These are phyloP conservation scores for Ustilago cynodontis DNA, from an alignment of 1,284 basidiomycete genomes.

Conservation along the genomic window DNA sequence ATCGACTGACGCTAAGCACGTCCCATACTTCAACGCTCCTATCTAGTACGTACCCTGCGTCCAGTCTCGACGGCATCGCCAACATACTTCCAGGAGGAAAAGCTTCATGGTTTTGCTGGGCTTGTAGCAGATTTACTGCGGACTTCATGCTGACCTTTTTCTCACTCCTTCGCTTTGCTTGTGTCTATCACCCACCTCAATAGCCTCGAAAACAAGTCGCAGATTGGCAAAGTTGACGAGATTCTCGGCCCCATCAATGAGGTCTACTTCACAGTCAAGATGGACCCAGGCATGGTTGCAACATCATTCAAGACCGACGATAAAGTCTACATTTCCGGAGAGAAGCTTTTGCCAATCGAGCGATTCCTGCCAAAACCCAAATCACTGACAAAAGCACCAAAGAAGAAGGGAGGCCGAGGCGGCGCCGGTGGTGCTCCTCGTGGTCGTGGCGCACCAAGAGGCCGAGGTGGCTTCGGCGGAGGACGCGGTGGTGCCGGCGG, in stretches of 20 bases:
- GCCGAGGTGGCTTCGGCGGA: constrained; percentile 60
- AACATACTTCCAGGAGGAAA: background rate
- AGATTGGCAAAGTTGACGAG: constrained; percentile 94
- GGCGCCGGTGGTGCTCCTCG: constrained; percentile 44
- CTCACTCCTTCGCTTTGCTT: background rate
- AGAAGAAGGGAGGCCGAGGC: constrained; percentile 55
- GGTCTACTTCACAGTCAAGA: constrained; percentile 98
- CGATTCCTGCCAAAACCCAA: constrained; percentile 98
- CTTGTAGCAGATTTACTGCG: background rate
- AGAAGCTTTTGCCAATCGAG: constrained; percentile 96
- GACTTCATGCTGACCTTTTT: background rate
- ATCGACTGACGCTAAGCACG: constrained; percentile 76
- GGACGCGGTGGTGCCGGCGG: constrained; percentile 33
- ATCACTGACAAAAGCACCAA: constrained; percentile 61
- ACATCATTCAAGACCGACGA: constrained; percentile 96
- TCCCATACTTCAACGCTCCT: constrained; percentile 99
- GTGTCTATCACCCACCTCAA: background rate
- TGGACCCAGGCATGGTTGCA: constrained; percentile 95
- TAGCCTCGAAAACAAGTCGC: constrained; percentile 91
- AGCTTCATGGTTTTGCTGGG: background rate
- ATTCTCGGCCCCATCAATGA: constrained; percentile 98
- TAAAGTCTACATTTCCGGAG: constrained; percentile 95
- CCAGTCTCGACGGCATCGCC: background rate
- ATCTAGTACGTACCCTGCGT: constrained; percentile 78
- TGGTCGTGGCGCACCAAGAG: constrained; percentile 64